A percentile compares a stretch with the other conserved stretches of the same genome.
phyloP scores from a whole-genome alignment of 2,329 filamentous ascomycete species.

The Lachnellula cervina region DNA sequence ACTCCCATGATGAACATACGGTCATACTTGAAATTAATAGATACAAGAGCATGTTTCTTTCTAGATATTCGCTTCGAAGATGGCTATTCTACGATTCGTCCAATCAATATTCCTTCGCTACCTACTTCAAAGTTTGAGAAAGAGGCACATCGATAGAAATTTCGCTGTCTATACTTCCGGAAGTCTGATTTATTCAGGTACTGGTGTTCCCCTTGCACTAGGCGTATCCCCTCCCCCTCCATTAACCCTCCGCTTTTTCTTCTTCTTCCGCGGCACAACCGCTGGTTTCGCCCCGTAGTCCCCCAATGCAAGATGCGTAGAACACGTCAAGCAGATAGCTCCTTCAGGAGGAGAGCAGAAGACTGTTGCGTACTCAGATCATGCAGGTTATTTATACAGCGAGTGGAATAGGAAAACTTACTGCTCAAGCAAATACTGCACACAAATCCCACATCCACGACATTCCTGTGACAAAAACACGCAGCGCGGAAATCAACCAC shows the following conservation, averaged over 20 bases:
- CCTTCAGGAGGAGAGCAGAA: conserved; percentile 67
- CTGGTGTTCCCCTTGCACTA: conserved; percentile 57
- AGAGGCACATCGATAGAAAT: background rate
- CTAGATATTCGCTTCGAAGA: no score
- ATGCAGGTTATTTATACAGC: conserved; percentile 3
- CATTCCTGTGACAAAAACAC: conserved; percentile 90
- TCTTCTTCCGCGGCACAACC: conserved; percentile 67
- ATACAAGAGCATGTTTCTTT: no score
- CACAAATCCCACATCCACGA: conserved; percentile 89
- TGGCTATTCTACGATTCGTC: no score
- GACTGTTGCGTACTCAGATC: conserved; percentile 38
- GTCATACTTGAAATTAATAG: no score
- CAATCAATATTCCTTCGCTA: background rate
- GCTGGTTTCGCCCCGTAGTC: conserved; percentile 71
- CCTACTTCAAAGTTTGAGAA: background rate
- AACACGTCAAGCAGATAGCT: conserved; percentile 76
- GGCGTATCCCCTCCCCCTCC: conserved; percentile 53
- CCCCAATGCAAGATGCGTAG: conserved; percentile 70
- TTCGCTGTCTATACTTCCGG: background rate
- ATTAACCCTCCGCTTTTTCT: conserved; percentile 66
- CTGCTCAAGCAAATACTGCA: conserved; percentile 94
- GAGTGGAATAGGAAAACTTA: conserved; percentile 32
- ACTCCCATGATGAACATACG: no score
- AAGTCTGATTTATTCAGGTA: conserved; percentile 31
- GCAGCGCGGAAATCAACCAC: conserved; percentile 96